Conservation (phyloP, 1,284 basidiomycete genomes). For the Veloboletus limbatus region DNA sequence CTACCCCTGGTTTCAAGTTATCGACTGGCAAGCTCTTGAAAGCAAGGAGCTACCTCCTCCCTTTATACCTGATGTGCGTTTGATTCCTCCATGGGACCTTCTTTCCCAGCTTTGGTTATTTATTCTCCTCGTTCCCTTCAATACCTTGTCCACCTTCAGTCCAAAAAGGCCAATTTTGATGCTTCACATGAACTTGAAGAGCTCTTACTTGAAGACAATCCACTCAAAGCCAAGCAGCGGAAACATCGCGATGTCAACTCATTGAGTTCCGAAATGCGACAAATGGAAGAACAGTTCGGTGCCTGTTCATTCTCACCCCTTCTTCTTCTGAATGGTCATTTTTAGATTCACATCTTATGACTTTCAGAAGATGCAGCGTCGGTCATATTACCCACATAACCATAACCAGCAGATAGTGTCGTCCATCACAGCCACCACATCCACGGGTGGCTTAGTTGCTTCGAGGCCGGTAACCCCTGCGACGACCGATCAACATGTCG, state of each 20-base stretch:
- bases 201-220: constrained; percentile 93
- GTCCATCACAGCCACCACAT: constrained; percentile 43
- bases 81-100: background rate
- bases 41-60: constrained; percentile 79
- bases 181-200: constrained; percentile 99
- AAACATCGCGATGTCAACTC: constrained; percentile 84
- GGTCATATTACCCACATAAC: constrained; percentile 79
- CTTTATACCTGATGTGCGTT: constrained; percentile 87
- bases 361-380: constrained; percentile 79
- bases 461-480: constrained; percentile 49
- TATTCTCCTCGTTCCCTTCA: constrained; percentile 2
- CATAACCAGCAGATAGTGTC: constrained; percentile 66
- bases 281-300: constrained; percentile 97
- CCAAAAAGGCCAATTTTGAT: constrained; percentile 98
- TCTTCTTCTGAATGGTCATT: background rate
- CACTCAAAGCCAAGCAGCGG: constrained; percentile 90
- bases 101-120: background rate
- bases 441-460: constrained; percentile 41
- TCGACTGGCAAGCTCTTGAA: constrained; percentile 87
- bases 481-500: constrained; percentile 26
- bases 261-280: constrained; percentile 86
- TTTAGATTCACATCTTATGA: constrained; percentile 77
- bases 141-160: constrained; percentile 45
- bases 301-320: background rate
- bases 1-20: constrained; percentile 83